A percentile compares a stretch with the other conserved stretches of the same genome.
phyloP scores from a whole-genome alignment of 768 basidiomycete genomes.

The Candolleomyces aberdarensis region DNA sequence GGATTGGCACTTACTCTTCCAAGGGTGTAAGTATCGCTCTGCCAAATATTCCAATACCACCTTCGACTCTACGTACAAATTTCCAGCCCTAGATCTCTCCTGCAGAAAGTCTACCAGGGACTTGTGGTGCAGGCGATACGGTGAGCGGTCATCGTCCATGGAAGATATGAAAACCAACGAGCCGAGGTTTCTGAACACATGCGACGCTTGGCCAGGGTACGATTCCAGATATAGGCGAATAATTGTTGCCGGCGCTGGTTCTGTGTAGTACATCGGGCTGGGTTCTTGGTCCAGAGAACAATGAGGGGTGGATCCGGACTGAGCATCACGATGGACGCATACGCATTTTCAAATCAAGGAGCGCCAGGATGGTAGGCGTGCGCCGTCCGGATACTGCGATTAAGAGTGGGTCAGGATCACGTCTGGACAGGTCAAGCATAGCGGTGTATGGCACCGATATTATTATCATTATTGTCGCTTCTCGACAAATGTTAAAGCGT shows the following conservation, averaged over 20 bases:
- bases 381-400: too few species aligned
- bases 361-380: too few species aligned
- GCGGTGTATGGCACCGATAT: too few species aligned
- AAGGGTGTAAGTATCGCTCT: not conserved
- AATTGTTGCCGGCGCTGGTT: not conserved
- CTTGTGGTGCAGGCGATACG: not conserved
- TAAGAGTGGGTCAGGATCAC: too few species aligned
- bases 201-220: not conserved
- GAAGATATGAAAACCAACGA: not conserved
- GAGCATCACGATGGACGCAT: too few species aligned
- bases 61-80: not conserved
- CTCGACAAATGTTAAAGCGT: too few species aligned
- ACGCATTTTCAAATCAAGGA: too few species aligned
- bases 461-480: too few species aligned
- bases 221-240: not conserved
- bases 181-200: not conserved
- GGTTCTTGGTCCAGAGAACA: not conserved
- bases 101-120: not conserved
- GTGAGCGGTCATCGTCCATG: not conserved
- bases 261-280: not conserved
- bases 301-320: not conserved
- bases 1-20: not conserved
- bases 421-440: too few species aligned
- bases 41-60: not conserved
- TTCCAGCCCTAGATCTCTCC: not conserved